Percentiles rank a stretch among this genome's conserved stretches.
Conservation (phyloP, 2,329 filamentous ascomycete species). For the Exophiala lecanii-corni region DNA sequence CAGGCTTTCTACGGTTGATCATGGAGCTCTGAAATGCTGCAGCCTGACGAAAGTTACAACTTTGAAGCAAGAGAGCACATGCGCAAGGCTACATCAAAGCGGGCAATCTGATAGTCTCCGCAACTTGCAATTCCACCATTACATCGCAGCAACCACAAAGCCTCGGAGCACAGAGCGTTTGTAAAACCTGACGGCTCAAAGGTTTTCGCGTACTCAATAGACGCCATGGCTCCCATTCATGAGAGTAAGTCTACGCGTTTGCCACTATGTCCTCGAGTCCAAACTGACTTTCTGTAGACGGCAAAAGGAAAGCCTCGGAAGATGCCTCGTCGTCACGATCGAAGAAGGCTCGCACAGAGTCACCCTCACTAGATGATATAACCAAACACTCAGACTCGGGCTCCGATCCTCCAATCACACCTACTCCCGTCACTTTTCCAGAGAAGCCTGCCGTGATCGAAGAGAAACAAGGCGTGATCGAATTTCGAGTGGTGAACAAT, state of each 20-base stretch:
- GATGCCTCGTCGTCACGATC: conserved; percentile 41
- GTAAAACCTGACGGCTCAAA: too few species aligned
- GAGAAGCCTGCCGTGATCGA: conserved; percentile 94
- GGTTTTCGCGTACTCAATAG: too few species aligned
- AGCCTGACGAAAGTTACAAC: too few species aligned
- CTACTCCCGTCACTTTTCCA: conserved; percentile 74
- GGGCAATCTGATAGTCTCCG: too few species aligned
- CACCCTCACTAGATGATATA: conserved; percentile 33
- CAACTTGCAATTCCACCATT: too few species aligned
- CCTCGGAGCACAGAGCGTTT: too few species aligned
- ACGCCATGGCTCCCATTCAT: not conserved
- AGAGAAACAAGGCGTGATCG: conserved; percentile 88
- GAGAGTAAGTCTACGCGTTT: not conserved
- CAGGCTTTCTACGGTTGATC: too few species aligned
- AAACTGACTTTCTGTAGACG: not conserved
- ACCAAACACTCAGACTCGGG: conserved; percentile 21
- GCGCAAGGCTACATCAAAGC: too few species aligned
- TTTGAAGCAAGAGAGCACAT: too few species aligned
- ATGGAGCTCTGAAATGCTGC: too few species aligned
- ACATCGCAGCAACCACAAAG: too few species aligned
- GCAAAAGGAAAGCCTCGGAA: conserved; percentile 49
- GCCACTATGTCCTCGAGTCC: too few species aligned
- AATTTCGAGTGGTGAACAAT: conserved; percentile 97
- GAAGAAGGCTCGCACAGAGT: conserved; percentile 48
- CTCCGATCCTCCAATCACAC: conserved; percentile 47